Percentiles rank a stretch among this genome's conserved stretches.
phyloP scores from a whole-genome alignment of 169 alveolate species.

The Ichthyophthirius multifiliis region DNA sequence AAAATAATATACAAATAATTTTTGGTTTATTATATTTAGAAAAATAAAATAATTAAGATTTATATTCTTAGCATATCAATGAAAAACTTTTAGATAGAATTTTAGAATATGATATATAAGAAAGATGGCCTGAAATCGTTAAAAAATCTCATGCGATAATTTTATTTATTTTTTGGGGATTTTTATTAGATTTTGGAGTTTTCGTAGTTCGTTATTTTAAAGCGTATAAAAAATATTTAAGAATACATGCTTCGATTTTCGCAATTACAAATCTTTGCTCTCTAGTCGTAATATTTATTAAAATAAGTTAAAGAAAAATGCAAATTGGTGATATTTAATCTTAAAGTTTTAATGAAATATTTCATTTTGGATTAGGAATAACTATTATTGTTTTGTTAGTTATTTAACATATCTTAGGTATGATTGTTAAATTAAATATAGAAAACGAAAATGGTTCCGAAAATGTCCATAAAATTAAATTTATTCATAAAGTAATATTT shows the following conservation, averaged over 20 bases:
- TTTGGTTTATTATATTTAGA: no score
- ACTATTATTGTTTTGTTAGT: neutral
- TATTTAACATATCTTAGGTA: neutral
- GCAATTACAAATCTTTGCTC: neutral
- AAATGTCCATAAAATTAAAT: neutral
- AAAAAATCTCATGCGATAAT: neutral
- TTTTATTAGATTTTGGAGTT: neutral
- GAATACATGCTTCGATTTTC: slow-evolving; percentile 10
- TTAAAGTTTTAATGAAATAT: neutral
- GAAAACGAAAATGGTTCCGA: neutral
- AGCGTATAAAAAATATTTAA: neutral
- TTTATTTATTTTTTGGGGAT: slow-evolving; percentile 5
- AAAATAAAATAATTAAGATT: no score
- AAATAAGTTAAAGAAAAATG: neutral
- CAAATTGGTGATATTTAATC: neutral
- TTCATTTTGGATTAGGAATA: neutral
- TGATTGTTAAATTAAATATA: neutral
- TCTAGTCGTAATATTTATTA: neutral
- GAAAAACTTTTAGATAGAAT: no score
- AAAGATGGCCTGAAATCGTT: no score
- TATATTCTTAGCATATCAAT: no score
- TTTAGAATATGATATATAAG: no score
- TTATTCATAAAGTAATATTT: neutral
- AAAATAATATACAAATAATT: no score
- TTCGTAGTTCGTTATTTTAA: neutral